Base-by-base conservation (phyloP, 2,329 filamentous ascomycete species). In the Penicillium palitans region DNA sequence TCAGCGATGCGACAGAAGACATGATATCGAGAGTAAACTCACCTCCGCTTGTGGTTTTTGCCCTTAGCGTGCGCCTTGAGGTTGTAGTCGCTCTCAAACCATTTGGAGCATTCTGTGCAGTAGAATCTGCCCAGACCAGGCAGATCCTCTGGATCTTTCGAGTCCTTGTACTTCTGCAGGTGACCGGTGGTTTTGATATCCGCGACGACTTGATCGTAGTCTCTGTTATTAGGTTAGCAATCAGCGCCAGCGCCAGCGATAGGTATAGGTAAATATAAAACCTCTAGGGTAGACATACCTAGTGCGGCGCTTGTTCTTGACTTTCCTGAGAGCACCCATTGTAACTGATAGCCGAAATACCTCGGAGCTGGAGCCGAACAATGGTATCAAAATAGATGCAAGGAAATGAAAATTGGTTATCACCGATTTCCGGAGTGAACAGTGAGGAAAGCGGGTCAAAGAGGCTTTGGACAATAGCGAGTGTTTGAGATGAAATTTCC, bases 1-100 rank as follows among this genome's bases (percentile, higher is more conserved):
- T 61, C n/a, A 61, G 58, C 53, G 45, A 67, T 47, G 48, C 49
- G 31, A 54, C 19, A 8, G 15, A 25, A 6, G 24, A 15, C 6
- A 12, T 8, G 19, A 5, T 17, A 10, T 31, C 19, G 21, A 17
- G 13, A 10, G 13, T 9, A 29, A 17, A 66, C 72, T 52, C 71
- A 91, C 90, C 90, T 89, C 80, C 92, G 86, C 84, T 93, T 97
- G 78, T 99, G 95, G 64, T 90, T 91, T 79, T 97, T 99, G 68
- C 91, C 91, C 75, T 89, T 91, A 57, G 82, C 82, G 77, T 99
- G 95, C 29, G 85, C 82, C 37, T 83, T 81, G 58, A 96, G 80
- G 67, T 90, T 96, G 68, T 84, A 76, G 65, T 95, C 90, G 50
- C 87, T 89, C 75, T 98, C 93, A 74, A 96, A 98, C 89, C 91